Conservation (phyloP, 495 filamentous ascomycete genomes). For the Niebla homalea region DNA sequence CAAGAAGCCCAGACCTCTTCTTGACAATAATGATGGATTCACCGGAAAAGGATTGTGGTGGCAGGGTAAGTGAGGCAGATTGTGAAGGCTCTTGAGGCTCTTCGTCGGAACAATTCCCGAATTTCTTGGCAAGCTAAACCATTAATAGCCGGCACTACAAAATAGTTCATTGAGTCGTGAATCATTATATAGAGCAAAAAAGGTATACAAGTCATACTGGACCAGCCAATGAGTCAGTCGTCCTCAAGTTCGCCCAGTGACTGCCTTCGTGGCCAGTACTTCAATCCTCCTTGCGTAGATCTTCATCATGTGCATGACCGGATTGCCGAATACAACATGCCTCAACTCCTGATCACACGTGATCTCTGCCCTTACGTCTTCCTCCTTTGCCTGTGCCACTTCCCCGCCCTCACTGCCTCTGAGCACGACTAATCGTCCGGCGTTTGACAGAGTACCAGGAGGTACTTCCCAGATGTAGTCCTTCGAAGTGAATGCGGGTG, state of each 20-base stretch:
- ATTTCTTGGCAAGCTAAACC: no score
- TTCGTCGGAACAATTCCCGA: no score
- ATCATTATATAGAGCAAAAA: no score
- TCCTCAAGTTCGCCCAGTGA: conserved; percentile 29
- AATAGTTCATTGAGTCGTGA: no score
- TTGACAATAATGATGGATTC: no score
- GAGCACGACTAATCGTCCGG: conserved; percentile 54
- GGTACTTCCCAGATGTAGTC: conserved; percentile 49
- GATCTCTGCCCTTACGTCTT: conserved; percentile 47
- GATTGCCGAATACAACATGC: conserved; percentile 63
- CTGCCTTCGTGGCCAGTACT: conserved; percentile 49
- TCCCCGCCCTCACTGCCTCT: conserved; percentile 15
- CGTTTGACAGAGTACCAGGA: conserved; percentile 45
- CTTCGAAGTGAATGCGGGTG: conserved; percentile 6
- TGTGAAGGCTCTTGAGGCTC: no score
- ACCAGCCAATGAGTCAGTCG: no score
- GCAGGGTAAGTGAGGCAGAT: no score
- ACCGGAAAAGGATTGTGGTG: no score
- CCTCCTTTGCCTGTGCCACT: conserved; percentile 22
- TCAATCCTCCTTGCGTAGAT: conserved; percentile 59
- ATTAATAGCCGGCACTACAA: no score
- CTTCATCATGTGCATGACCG: conserved; percentile 64
- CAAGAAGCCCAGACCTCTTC: no score
- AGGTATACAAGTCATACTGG: no score
- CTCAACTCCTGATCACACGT: conserved; percentile 51